Evolutionary conservation across 805 yeast species (phyloP), one percentile per base, ranked within the genome.

Genomic region (Kuraishia hungarica): DNA sequence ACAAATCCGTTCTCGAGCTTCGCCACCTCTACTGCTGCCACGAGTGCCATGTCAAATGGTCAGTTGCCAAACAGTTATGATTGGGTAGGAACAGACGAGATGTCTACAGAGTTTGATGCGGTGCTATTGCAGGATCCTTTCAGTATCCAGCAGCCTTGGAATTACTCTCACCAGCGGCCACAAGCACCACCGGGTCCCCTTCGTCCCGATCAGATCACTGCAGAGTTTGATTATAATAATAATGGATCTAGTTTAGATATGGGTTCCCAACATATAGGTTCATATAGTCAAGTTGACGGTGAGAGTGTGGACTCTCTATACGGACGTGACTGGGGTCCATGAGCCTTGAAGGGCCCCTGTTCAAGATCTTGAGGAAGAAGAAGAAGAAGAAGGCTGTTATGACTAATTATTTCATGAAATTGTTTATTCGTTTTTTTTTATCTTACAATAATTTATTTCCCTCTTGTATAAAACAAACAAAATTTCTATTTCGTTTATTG

Each of bases 111-210:
- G 5, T 35, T 35, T 35, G 67, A 67, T 55, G 61, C 76, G 46
- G 69, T 67, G 51, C 17, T 35, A 15, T 15, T 35, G 15, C 17
- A 35, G 43, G 84, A 79, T 62, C 83, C 83, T 6, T 79, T 79
- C 58, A 78, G 79, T 74, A 68, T 78, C 51, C 76, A 78, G 19
- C 76, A 77, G 59, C 81, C 82, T 2, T 35, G 43, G 43, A 35
- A 35, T 15, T 35, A 35, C n/a, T 35, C 43, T 4, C 51, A 35
- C 11, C 39, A 50, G 26, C 51, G 22, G 22, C 51, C 26, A 48
- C 29, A 23, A 22, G 51, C n/a, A 17, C 43, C 43, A 35, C 43
- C 43, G 17, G 43, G 43, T 17, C 43, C 43, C 43, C 43, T 35
- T 35, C 43, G 43, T 8, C 43, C 43, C 8, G 43, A 35, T 35